Base-by-base conservation (phyloP, 2,329 filamentous ascomycete species). In the Penicillium sp. region DNA sequence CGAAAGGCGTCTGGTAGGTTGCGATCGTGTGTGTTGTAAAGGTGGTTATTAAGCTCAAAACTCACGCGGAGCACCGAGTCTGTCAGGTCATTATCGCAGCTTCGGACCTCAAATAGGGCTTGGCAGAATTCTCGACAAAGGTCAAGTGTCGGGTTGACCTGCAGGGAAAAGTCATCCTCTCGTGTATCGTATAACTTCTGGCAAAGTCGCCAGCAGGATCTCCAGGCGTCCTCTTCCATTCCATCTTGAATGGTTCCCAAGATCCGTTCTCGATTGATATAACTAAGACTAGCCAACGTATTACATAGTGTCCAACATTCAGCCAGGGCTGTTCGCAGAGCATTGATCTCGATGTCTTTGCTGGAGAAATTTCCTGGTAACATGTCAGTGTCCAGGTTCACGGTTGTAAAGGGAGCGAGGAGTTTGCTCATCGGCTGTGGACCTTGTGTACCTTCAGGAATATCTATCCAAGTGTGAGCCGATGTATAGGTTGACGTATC, bases 231-330 rank as follows among this genome's bases (percentile, higher is more conserved):
- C 71, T 96, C 91, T 69, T 96, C 90, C 27, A 88, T 85, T 63
- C 92, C 88, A 1, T 89, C 88, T 13, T 87, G 88, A 1, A 89
- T 88, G 65, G 85, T 89, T 72, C 86, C 87, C 73, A 95, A 93
- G 31, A 92, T 88, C 21, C 90, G 84, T 65, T 91, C 85, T 27
- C 92, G 86, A 69, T 96, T 91, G 62, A 89, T 89, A 19, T 90
- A 93, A 73, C 92, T 96, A 19, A 96, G 81, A 62, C 85, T 91
- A 23, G 92, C 91, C 31, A 97, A 79, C 0, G 92, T 96, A 70
- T 96, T 97, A 78, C 93, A 97, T 14, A 97, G 79, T 0, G 89
- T 96, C 93, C 93, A 97, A 75, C 92, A 96, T 77, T 96, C 91
- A 60, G 89, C 86, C 16, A 97, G 80, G 2, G 92, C 91, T 29